These are phyloP conservation scores for Penicillium sp. DNA, from an alignment of 2,329 filamentous ascomycete genomes.

Conservation along the genomic window DNA sequence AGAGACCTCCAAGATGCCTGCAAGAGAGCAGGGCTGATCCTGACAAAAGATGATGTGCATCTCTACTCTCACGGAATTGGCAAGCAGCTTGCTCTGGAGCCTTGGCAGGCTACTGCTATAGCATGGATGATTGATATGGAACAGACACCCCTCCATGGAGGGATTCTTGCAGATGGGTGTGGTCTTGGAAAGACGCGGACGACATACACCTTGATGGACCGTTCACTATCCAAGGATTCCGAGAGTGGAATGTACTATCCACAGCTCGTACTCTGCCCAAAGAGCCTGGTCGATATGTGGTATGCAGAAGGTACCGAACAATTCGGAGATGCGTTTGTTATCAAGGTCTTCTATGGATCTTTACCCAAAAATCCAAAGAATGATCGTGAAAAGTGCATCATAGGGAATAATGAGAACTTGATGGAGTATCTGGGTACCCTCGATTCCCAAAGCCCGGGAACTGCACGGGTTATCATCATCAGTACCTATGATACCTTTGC, in stretches of 20 bases:
- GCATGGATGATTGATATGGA: background rate
- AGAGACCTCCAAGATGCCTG: background rate
- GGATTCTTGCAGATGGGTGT: background rate
- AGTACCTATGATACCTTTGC: background rate
- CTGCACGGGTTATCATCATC: background rate
- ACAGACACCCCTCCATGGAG: background rate
- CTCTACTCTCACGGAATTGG: background rate
- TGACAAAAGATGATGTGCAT: background rate
- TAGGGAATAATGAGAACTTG: background rate
- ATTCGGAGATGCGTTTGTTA: background rate
- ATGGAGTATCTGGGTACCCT: background rate
- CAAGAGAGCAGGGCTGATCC: background rate
- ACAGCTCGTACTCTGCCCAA: background rate
- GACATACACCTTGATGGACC: background rate
- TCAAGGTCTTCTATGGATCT: background rate
- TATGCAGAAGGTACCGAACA: background rate
- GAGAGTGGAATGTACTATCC: background rate
- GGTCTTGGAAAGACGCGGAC: background rate
- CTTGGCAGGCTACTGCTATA: background rate
- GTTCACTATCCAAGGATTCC: background rate
- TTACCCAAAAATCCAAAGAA: background rate
- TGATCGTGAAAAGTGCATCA: background rate
- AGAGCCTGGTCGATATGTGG: background rate
- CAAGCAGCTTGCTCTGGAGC: background rate
- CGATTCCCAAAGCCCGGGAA: background rate